These are phyloP conservation scores for Exophiala viscosa DNA, from an alignment of 2,329 filamentous ascomycete genomes.

Conservation along the genomic window DNA sequence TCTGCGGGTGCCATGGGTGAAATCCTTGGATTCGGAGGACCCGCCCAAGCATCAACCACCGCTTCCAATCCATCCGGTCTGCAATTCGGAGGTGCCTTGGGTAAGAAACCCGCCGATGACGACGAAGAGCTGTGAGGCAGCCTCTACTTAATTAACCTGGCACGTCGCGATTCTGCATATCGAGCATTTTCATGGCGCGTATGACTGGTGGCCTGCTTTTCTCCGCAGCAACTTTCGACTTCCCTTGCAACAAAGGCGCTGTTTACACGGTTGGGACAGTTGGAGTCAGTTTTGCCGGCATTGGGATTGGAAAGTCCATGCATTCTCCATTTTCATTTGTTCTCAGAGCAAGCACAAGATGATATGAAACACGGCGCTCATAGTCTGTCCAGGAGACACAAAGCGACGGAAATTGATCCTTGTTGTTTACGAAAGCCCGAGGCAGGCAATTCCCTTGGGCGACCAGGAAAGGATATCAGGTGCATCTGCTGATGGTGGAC, in stretches of 20 bases:
- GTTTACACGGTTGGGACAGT: not conserved
- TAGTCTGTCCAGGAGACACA: too few relatives aligned
- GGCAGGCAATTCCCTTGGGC: not conserved
- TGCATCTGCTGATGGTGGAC: too few relatives aligned
- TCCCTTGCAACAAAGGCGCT: too few relatives aligned
- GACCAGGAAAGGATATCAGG: not conserved
- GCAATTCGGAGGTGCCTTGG: slow-evolving; percentile 26
- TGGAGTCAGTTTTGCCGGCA: not conserved
- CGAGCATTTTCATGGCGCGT: too few relatives aligned
- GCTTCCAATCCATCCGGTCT: slow-evolving; percentile 25
- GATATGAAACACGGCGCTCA: not conserved
- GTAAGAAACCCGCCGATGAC: slow-evolving; percentile 22
- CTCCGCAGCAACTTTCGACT: too few relatives aligned
- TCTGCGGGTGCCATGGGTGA: slow-evolving; percentile 35
- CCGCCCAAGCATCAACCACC: slow-evolving; percentile 16
- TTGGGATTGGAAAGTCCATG: not conserved
- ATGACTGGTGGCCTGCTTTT: too few relatives aligned
- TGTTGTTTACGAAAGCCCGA: not conserved
- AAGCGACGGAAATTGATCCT: too few relatives aligned
- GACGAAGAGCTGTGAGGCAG: slow-evolving; percentile 27
- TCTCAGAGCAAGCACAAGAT: not conserved
- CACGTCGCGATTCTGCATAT: too few relatives aligned
- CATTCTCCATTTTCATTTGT: not conserved
- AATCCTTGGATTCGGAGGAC: slow-evolving; percentile 20
- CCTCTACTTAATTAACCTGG: too few relatives aligned